Evolutionary conservation across 805 yeast species (phyloP).

Genomic region (Kodamaea fukazawae): DNA sequence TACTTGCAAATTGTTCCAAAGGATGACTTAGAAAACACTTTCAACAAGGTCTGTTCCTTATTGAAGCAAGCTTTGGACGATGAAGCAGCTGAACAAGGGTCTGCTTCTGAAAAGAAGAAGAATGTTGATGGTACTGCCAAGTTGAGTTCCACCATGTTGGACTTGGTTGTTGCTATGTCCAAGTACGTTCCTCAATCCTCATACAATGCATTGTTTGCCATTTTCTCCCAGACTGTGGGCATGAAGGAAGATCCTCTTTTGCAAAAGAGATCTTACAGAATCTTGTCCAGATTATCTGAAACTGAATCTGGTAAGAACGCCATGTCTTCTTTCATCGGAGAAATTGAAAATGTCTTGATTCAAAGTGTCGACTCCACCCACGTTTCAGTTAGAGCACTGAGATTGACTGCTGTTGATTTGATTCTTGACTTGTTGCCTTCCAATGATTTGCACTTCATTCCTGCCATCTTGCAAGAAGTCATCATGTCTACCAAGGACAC

Average conservation of each 20-base stretch:
- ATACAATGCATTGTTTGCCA: conserved; percentile 72
- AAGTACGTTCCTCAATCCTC: conserved; percentile 72
- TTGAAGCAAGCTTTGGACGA: conserved; percentile 72
- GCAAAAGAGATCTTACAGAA: conserved; percentile 88
- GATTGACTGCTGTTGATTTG: conserved; percentile 65
- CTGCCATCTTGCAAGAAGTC: conserved; percentile 79
- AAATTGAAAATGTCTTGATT: conserved; percentile 59
- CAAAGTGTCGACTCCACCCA: conserved; percentile 57
- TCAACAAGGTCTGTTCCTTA: conserved; percentile 80
- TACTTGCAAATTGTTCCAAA: conserved; percentile 68
- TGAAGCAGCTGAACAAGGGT: conserved; percentile 36
- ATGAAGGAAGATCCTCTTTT: conserved; percentile 56
- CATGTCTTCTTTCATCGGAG: conserved; percentile 48
- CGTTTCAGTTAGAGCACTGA: conserved; percentile 75
- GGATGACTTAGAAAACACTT: conserved; percentile 68
- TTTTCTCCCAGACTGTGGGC: conserved; percentile 66
- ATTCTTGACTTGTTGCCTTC: conserved; percentile 63
- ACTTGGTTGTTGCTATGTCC: conserved; percentile 81
- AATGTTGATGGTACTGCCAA: conserved; percentile 33
- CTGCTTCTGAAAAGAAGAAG: conserved; percentile 29
- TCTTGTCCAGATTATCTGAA: conserved; percentile 68
- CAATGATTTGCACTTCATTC: conserved; percentile 70
- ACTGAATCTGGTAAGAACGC: conserved; percentile 61
- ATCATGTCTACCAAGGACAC: conserved; percentile 88
- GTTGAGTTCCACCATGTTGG: conserved; percentile 84